Percentiles rank a stretch among this genome's conserved stretches.
These are phyloP conservation scores for Spencermartinsiella europaea DNA, from an alignment of 805 yeast species.

Conservation along the genomic window DNA sequence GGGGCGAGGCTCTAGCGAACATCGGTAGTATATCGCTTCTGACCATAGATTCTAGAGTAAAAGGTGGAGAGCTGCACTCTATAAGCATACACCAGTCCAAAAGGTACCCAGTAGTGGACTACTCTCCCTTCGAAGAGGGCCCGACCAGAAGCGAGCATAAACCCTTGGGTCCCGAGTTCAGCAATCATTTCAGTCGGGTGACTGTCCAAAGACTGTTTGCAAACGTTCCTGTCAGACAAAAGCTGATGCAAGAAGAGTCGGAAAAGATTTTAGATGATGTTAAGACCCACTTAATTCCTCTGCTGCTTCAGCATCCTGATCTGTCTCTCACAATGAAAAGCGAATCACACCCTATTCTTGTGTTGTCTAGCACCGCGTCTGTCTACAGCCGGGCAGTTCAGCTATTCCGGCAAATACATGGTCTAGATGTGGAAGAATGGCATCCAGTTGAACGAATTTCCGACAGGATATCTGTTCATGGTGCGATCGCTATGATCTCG, in stretches of 20 bases:
- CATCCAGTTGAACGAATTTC: not conserved
- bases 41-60: constrained; percentile 39
- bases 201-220: constrained; percentile 20
- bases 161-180: too few species aligned
- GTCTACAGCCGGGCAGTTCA: constrained; percentile 1
- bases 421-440: constrained; percentile 6
- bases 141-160: not conserved
- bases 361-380: not conserved
- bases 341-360: not conserved
- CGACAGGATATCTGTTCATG: not conserved
- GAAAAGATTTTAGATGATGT: not conserved
- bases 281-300: constrained; percentile 7
- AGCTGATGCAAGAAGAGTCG: not conserved
- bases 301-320: constrained; percentile 3
- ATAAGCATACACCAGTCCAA: not conserved
- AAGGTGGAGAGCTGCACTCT: not conserved
- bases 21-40: constrained; percentile 38
- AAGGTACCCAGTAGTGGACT: constrained; percentile 1
- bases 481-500: not conserved
- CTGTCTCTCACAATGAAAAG: constrained; percentile 6
- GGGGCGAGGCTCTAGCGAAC: constrained; percentile 53
- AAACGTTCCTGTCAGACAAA: constrained; percentile 24
- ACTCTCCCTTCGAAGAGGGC: not conserved
- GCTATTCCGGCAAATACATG: constrained; percentile 1
- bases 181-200: constrained; percentile 21